These are phyloP conservation scores for Pontederia crassipes DNA, from an alignment of 176 grass and related monocot species.

Conservation along the genomic window DNA sequence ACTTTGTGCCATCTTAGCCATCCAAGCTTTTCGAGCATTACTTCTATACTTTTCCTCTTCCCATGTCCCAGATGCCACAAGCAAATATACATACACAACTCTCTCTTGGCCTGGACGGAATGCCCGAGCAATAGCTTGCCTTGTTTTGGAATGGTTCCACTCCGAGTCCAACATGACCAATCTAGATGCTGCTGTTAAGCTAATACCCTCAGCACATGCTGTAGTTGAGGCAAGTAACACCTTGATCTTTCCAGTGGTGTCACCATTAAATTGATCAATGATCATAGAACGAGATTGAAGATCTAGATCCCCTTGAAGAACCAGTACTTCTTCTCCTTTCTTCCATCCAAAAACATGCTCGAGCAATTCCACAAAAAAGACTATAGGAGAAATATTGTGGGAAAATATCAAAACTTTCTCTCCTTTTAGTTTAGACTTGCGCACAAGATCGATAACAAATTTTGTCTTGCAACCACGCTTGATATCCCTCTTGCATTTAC, in stretches of 20 bases:
- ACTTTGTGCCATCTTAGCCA: conserved; percentile 66
- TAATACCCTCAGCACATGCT: conserved; percentile 86
- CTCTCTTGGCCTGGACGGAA: conserved; percentile 75
- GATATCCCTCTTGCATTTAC: conserved; percentile 20
- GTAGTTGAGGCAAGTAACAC: conserved; percentile 82
- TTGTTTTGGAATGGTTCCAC: conserved; percentile 91
- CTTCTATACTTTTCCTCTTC: conserved; percentile 69
- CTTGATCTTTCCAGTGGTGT: conserved; percentile 44
- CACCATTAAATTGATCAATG: conserved; percentile 74
- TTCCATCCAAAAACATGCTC: conserved; percentile 52
- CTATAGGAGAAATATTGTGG: conserved; percentile 67
- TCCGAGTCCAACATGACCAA: conserved; percentile 86
- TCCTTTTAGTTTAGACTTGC: conserved; percentile 52
- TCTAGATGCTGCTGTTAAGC: conserved; percentile 78
- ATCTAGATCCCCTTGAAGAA: conserved; percentile 68
- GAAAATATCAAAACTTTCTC: conserved; percentile 87
- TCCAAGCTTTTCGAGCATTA: conserved; percentile 68
- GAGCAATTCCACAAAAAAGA: conserved; percentile 47
- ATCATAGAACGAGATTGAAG: conserved; percentile 43
- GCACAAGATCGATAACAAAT: conserved; percentile 76
- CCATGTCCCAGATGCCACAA: conserved; percentile 65
- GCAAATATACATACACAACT: conserved; percentile 71
- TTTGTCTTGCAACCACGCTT: conserved; percentile 49
- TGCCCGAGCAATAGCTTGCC: conserved; percentile 83
- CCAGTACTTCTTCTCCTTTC: conserved; percentile 61